These are phyloP conservation scores for Neopestalotiopsis sp. DNA, from an alignment of 2,329 filamentous ascomycete species.

Conservation along the genomic window DNA sequence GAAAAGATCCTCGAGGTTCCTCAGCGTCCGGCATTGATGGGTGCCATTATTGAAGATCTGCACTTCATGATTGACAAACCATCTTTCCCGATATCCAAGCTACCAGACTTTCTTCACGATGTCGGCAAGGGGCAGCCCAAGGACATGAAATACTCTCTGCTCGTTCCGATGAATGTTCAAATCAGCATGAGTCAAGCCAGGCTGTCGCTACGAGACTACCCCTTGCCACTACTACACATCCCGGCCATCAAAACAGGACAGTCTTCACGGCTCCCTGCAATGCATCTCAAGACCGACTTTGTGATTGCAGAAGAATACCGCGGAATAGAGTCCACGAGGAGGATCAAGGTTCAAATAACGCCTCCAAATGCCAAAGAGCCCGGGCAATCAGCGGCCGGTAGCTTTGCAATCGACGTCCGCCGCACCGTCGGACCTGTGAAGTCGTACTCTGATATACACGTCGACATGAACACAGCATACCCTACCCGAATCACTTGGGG, in stretches of 20 bases:
- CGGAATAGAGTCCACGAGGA: conserved; percentile 77
- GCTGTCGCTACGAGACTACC: conserved; percentile 90
- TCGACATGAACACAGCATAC: conserved; percentile 91
- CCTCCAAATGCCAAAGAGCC: conserved; percentile 70
- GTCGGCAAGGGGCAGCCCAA: conserved; percentile 97
- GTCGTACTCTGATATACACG: conserved; percentile 88
- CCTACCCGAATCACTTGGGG: conserved; percentile 97
- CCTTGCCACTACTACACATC: conserved; percentile 88
- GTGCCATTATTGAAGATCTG: conserved; percentile 80
- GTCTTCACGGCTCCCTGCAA: conserved; percentile 77
- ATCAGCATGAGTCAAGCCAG: conserved; percentile 90
- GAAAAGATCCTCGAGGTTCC: conserved; percentile 88
- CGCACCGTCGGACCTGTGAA: conserved; percentile 95
- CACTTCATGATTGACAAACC: conserved; percentile 89
- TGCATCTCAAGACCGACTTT: conserved; percentile 87
- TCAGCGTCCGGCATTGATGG: conserved; percentile 82
- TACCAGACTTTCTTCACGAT: conserved; percentile 82
- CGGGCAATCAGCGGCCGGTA: conserved; percentile 58
- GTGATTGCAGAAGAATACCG: conserved; percentile 94
- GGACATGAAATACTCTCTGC: conserved; percentile 86
- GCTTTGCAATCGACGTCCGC: conserved; percentile 84
- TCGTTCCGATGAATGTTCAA: conserved; percentile 88
- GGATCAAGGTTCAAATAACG: conserved; percentile 83
- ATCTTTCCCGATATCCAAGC: conserved; percentile 81
- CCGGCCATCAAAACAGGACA: conserved; percentile 82